Conservation (phyloP, 345 rosid species). For the Hibiscus tridactylites region DNA sequence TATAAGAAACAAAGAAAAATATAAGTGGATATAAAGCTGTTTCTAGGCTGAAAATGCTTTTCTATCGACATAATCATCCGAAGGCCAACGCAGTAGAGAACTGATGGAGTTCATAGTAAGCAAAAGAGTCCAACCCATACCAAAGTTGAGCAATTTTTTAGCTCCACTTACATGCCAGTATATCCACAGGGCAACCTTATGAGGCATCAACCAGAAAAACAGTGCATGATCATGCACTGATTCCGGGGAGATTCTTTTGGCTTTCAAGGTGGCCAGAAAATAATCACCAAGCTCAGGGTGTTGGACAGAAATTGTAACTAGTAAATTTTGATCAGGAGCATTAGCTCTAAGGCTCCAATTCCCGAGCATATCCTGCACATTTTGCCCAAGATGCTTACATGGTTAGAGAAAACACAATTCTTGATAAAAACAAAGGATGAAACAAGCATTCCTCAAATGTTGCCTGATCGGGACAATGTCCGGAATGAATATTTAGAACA, state of each 20-base stretch:
- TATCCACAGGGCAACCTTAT: conserved; percentile 85
- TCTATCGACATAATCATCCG: background rate
- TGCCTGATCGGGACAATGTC: background rate
- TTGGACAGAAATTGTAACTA: conserved; percentile 52
- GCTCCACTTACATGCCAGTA: conserved; percentile 85
- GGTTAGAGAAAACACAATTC: background rate
- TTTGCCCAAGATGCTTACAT: background rate
- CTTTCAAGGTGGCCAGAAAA: conserved; percentile 65
- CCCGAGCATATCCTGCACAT: conserved; percentile 78
- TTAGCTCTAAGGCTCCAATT: conserved; percentile 66
- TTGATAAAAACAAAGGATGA: no score
- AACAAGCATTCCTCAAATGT: background rate
- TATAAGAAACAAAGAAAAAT: background rate
- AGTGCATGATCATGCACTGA: conserved; percentile 34
- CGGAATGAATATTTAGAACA: background rate
- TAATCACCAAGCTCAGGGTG: conserved; percentile 78
- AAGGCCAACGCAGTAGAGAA: background rate
- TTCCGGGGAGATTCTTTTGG: conserved; percentile 33
- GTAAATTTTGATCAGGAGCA: conserved; percentile 59
- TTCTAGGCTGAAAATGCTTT: background rate
- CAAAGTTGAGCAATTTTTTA: background rate
- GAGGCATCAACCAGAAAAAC: conserved; percentile 98
- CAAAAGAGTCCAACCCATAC: background rate
- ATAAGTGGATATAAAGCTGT: background rate
- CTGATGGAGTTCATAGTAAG: background rate